Conservation (phyloP, 805 yeast species). For the Metschnikowia kunwiensis region DNA sequence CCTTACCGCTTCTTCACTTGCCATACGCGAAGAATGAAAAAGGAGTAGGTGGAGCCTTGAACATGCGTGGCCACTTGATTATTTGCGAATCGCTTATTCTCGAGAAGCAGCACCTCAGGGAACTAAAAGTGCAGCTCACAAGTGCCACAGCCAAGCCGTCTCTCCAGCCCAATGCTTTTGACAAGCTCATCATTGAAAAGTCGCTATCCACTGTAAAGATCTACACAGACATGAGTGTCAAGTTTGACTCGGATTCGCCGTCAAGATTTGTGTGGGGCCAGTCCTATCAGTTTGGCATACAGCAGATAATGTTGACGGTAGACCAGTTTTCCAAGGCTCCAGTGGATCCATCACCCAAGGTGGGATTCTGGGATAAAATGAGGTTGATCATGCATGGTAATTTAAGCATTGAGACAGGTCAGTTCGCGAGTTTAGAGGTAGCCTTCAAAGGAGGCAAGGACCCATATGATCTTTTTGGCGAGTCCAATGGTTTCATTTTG, state of each 20-base stretch:
- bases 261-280: constrained; percentile 81
- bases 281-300: constrained; percentile 79
- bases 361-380: constrained; percentile 93
- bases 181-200: constrained; percentile 57
- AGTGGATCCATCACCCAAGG: constrained; percentile 74
- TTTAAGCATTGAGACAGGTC: constrained; percentile 48
- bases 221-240: constrained; percentile 57
- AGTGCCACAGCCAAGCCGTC: constrained; percentile 38
- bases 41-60: constrained; percentile 23
- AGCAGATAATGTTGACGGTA: constrained; percentile 70
- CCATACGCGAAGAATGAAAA: constrained; percentile 43
- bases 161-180: constrained; percentile 14
- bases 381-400: constrained; percentile 75
- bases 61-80: constrained; percentile 60
- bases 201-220: constrained; percentile 75
- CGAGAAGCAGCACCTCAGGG: constrained; percentile 53
- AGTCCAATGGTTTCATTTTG: constrained; percentile 73
- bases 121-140: constrained; percentile 59
- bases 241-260: constrained; percentile 52
- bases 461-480: constrained; percentile 70
- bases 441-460: constrained; percentile 71
- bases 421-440: constrained; percentile 51
- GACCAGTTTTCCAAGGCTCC: constrained; percentile 90
- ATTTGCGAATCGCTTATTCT: constrained; percentile 62
- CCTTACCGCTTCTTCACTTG: constrained; percentile 74